Evolutionary conservation across 768 basidiomycete genomes (phyloP).

Genomic region (Tylopilus plumbeoviolaceoides): DNA sequence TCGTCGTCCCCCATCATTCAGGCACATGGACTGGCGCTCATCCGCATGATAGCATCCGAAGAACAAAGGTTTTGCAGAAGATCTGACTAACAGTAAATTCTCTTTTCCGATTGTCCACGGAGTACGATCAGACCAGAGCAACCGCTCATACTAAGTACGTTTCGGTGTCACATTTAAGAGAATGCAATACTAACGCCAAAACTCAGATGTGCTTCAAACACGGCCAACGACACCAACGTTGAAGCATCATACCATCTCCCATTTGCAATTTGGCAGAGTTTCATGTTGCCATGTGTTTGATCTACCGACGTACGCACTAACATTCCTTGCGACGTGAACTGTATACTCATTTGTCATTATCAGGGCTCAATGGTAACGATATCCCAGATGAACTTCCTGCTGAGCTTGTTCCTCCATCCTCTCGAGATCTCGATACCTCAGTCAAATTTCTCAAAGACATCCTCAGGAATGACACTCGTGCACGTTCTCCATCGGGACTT

Average conservation of each 20-base stretch:
- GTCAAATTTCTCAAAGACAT: slow-evolving; percentile 88
- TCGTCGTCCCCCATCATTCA: neutral
- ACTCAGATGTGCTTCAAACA: slow-evolving; percentile 84
- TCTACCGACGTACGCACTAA: slow-evolving; percentile 79
- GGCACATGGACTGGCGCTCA: neutral
- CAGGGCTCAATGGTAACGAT: slow-evolving; percentile 88
- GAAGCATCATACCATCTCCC: slow-evolving; percentile 77
- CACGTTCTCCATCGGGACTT: slow-evolving; percentile 53
- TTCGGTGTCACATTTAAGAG: neutral
- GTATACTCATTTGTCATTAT: neutral
- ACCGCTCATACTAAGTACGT: slow-evolving; percentile 79
- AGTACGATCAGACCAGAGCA: slow-evolving; percentile 72
- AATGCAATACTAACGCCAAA: neutral
- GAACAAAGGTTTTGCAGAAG: slow-evolving; percentile 68
- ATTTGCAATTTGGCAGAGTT: slow-evolving; percentile 92
- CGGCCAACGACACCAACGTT: slow-evolving; percentile 80
- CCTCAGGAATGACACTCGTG: slow-evolving; percentile 80
- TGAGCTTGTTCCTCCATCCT: slow-evolving; percentile 90
- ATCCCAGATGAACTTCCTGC: slow-evolving; percentile 83
- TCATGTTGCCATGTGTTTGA: slow-evolving; percentile 97
- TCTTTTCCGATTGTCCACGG: slow-evolving; percentile 77
- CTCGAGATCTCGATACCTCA: slow-evolving; percentile 81
- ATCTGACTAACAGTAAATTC: slow-evolving; percentile 78
- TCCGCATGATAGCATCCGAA: slow-evolving; percentile 48
- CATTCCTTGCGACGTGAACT: neutral